Conservation (phyloP, 2,329 filamentous ascomycete genomes). For the Nigrospora osmanthi region DNA sequence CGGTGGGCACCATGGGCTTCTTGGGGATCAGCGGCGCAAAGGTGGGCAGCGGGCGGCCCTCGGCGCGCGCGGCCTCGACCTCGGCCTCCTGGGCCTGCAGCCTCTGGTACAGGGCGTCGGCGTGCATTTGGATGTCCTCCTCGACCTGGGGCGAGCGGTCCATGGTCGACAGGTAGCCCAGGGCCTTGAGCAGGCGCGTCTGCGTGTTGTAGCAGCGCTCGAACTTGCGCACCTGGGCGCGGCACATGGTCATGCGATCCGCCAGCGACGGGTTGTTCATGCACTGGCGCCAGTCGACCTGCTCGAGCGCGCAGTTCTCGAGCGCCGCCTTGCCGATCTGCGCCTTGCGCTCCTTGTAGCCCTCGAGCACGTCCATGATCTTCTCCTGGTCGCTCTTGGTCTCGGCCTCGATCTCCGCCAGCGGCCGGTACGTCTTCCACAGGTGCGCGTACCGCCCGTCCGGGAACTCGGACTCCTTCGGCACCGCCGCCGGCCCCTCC, state of each 20-base stretch:
- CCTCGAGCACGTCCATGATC: slow-evolving; percentile 70
- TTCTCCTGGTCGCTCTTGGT: slow-evolving; percentile 72
- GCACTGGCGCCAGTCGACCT: slow-evolving; percentile 76
- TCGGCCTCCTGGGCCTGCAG: slow-evolving; percentile 76
- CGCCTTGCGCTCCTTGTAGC: slow-evolving; percentile 74
- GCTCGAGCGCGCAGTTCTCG: slow-evolving; percentile 88
- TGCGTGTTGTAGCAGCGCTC: slow-evolving; percentile 88
- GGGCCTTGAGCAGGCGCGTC: slow-evolving; percentile 77
- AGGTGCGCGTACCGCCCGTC: slow-evolving; percentile 70
- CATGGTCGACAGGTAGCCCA: slow-evolving; percentile 72
- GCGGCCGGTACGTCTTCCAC: slow-evolving; percentile 85
- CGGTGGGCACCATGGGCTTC: slow-evolving; percentile 11
- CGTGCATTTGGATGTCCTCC: slow-evolving; percentile 92
- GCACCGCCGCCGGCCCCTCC: slow-evolving; percentile 24
- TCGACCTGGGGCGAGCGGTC: slow-evolving; percentile 61
- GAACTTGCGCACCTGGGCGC: slow-evolving; percentile 67
- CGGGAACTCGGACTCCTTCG: slow-evolving; percentile 44
- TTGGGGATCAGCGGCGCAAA: slow-evolving; percentile 49
- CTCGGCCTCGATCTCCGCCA: slow-evolving; percentile 59
- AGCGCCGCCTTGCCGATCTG: slow-evolving; percentile 74
- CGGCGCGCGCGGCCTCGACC: slow-evolving; percentile 61
- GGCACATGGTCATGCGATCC: slow-evolving; percentile 72
- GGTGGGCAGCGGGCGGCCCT: slow-evolving; percentile 48
- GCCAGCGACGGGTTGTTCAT: slow-evolving; percentile 64
- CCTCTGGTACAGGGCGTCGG: slow-evolving; percentile 80